phyloP scores from a whole-genome alignment of 1,284 basidiomycete species.

The Pseudomicrostroma phylloplanum region DNA sequence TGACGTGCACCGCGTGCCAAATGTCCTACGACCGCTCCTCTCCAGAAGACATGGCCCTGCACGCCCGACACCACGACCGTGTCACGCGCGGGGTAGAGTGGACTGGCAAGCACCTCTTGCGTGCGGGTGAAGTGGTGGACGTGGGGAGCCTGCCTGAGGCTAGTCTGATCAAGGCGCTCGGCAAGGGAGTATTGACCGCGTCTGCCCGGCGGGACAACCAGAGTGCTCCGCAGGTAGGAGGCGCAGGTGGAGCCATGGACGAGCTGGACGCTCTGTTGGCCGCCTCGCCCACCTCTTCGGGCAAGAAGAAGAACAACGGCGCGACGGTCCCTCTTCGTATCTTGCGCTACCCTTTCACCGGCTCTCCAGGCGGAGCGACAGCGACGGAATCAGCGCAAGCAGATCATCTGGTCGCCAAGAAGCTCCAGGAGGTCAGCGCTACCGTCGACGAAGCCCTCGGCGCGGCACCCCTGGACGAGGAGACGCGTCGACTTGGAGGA shows the following conservation, averaged over 20 bases:
- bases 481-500: conserved; percentile 6
- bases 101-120: conserved; percentile 8
- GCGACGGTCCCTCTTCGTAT: not conserved
- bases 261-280: not conserved
- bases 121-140: not conserved
- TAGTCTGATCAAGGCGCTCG: not conserved
- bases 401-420: not conserved
- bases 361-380: not conserved
- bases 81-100: conserved; percentile 34
- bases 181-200: not conserved
- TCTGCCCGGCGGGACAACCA: not conserved
- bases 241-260: conserved; percentile 1
- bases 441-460: conserved; percentile 37
- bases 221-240: not conserved
- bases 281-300: not conserved
- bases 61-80: conserved; percentile 32
- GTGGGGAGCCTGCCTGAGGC: not conserved
- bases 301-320: not conserved
- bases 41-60: conserved; percentile 30
- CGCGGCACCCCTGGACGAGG: conserved; percentile 23
- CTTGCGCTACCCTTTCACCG: not conserved
- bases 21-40: conserved; percentile 42
- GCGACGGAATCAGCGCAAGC: too few species aligned
- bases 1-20: conserved; percentile 29
- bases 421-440: conserved; percentile 22